phyloP scores from a whole-genome alignment of 2,329 filamentous ascomycete genomes.

The Phaeosphaeria sp. region DNA sequence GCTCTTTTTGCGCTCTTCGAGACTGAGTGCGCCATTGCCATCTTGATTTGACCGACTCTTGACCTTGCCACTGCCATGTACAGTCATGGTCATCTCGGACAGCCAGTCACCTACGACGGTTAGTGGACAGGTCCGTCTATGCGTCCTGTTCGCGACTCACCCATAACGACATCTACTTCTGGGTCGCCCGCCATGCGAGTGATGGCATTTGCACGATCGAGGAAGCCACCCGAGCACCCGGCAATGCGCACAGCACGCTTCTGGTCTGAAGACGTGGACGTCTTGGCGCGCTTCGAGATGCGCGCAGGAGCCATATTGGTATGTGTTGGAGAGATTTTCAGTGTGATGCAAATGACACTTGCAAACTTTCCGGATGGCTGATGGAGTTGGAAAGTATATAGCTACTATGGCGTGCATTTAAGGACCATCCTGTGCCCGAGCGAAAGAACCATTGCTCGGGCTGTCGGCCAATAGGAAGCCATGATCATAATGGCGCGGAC shows the following conservation, averaged over 20 bases:
- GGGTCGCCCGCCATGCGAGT: constrained; percentile 35
- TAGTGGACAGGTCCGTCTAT: not conserved
- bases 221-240: constrained; percentile 49
- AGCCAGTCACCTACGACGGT: constrained; percentile 30
- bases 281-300: constrained; percentile 15
- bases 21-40: constrained; percentile 44
- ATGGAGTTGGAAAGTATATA: constrained; percentile 17
- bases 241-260: constrained; percentile 41
- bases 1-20: constrained; percentile 42
- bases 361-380: not conserved
- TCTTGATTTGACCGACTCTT: constrained; percentile 33
- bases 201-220: constrained; percentile 48
- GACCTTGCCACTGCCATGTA: constrained; percentile 41
- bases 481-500: constrained; percentile 3
- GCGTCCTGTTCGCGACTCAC: constrained; percentile 6
- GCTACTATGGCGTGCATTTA: constrained; percentile 2
- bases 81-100: constrained; percentile 39
- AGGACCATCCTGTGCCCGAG: not conserved
- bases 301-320: not conserved
- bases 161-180: constrained; percentile 35
- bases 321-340: not conserved
- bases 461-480: constrained; percentile 11
- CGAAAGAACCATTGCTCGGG: constrained; percentile 8
- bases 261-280: constrained; percentile 14
- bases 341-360: not conserved